Evolutionary conservation across 2,329 filamentous ascomycete genomes (phyloP), one percentile per base, ranked within the genome.

Genomic region (Calycina herbarum): DNA sequence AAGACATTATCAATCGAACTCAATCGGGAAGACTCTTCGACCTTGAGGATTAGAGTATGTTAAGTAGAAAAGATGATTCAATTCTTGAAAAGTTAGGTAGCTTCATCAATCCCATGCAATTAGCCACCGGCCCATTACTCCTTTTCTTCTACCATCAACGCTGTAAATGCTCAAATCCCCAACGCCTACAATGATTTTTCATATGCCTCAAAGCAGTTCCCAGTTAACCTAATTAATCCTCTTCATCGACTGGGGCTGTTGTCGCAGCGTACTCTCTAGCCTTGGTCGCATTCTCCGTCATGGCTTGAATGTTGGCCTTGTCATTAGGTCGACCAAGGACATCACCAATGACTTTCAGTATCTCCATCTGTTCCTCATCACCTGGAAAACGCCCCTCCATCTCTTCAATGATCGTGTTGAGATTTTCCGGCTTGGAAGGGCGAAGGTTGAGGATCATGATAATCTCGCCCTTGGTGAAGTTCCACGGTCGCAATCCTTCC

Each of bases 371-470:
- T 13, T 64, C 61, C 76, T 88, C 80, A 57, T 87, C 83, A 24
- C 84, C 82, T 57, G 76, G 80, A 73, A 89, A 88, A 7, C 89
- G 83, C 42, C 82, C 80, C 64, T 84, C 81, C 79, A 89, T 85
- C 69, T 91, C 87, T 76, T 91, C 87, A 40, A 91, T 80, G 60
- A 89, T 80, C 17, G 85, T 85, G 72, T 88, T 88, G 69, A 91
- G 79, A 57, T 83, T 82, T 3, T 83, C 82, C 35, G 82, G 79
- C 33, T 81, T 84, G 27, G 81, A 80, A 0, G 89, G 89, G 11
- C 88, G 82, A 56, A 89, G 78, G 74, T 91, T 91, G 70, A 90
- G 75, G 59, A 91, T 84, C 85, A 89, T 89, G 73, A 91, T 79
- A 63, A 89, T 78, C 76, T 91, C 89, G 63, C 86, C 86, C 79